Percentiles rank a stretch among this genome's conserved stretches.
phyloP scores from a whole-genome alignment of 345 rosid genomes.

The Noccaea caerulescens region DNA sequence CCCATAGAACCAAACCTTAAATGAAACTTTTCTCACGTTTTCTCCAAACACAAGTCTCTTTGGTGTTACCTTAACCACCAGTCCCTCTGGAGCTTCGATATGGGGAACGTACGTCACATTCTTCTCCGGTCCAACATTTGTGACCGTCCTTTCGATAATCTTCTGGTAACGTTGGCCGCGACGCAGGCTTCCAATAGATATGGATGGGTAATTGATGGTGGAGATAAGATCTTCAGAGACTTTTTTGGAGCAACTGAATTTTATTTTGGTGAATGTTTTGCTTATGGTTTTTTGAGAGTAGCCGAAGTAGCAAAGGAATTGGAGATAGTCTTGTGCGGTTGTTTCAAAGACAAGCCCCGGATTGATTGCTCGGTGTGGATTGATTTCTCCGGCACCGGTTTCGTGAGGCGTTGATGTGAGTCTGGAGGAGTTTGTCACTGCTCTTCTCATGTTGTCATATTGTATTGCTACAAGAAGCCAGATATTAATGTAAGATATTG shows the following conservation, averaged over 20 bases:
- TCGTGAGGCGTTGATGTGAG: conserved; percentile 61
- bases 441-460: conserved; percentile 53
- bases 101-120: conserved; percentile 56
- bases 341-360: conserved; percentile 83
- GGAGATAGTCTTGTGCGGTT: conserved; percentile 54
- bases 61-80: conserved; percentile 62
- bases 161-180: conserved; percentile 32
- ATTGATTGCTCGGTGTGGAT: conserved; percentile 60
- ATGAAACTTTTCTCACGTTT: conserved; percentile 43
- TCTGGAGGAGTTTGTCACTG: conserved; percentile 53
- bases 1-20: conserved; percentile 53
- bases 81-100: conserved; percentile 56
- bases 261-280: conserved; percentile 49
- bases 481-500: background rate
- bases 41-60: conserved; percentile 47
- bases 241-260: conserved; percentile 57
- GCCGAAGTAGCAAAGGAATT: conserved; percentile 64
- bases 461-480: conserved; percentile 55
- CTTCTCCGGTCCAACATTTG: conserved; percentile 57
- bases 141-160: conserved; percentile 55
- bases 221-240: conserved; percentile 52
- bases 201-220: conserved; percentile 71
- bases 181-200: conserved; percentile 61
- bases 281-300: conserved; percentile 57
- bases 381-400: conserved; percentile 71